Conservation (phyloP, 306 rosid genomes). For the Mucuna pruriens region DNA sequence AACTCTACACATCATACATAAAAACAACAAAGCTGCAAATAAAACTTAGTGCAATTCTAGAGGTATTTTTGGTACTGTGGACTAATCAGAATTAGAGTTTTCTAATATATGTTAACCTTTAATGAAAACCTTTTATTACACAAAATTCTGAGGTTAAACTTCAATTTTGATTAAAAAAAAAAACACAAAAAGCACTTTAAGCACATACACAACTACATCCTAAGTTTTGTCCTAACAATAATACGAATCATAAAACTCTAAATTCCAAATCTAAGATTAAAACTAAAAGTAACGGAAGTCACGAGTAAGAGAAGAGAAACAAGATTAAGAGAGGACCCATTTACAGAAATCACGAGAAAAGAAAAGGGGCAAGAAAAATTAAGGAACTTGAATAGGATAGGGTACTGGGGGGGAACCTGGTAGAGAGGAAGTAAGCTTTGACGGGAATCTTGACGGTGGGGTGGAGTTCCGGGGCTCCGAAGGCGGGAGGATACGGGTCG, state of each 20-base stretch:
- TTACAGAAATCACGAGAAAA: not conserved
- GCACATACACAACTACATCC: not conserved
- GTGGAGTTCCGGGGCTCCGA: slow-evolving; percentile 41
- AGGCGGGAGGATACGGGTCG: slow-evolving; percentile 47
- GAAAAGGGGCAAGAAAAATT: slow-evolving; percentile 12
- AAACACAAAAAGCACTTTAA: no score
- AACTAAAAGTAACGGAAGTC: slow-evolving; percentile 6
- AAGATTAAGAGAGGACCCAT: slow-evolving; percentile 25
- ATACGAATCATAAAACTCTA: not conserved
- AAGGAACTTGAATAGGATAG: not conserved
- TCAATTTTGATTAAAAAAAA: no score
- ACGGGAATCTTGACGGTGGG: slow-evolving; percentile 66
- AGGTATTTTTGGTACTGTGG: not conserved
- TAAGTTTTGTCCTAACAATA: not conserved
- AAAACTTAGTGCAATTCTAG: not conserved
- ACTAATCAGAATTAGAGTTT: not conserved
- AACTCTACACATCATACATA: not conserved
- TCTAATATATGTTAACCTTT: not conserved
- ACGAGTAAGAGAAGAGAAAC: not conserved
- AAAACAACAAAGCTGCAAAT: not conserved
- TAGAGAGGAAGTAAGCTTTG: slow-evolving; percentile 87
- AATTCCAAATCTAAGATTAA: not conserved
- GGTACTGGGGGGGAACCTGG: slow-evolving; percentile 59
- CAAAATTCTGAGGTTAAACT: not conserved
- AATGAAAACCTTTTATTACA: not conserved